phyloP scores from a whole-genome alignment of 1,139 yeast genomes.

The Pichia sp. region DNA sequence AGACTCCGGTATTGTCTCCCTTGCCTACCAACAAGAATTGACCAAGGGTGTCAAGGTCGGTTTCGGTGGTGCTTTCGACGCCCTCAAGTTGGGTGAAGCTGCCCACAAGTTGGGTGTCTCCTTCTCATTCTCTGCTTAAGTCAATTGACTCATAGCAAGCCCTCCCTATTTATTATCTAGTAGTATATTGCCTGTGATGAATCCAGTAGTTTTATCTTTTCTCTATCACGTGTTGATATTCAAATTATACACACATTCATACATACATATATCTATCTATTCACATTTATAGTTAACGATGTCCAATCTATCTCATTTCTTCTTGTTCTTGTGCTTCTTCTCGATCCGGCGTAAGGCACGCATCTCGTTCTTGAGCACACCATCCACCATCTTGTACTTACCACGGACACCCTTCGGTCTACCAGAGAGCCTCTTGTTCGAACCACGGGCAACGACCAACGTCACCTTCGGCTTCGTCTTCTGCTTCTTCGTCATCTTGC shows the following conservation, averaged over 20 bases:
- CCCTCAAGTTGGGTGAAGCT: slow-evolving; percentile 92
- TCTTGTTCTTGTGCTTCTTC: slow-evolving; percentile 54
- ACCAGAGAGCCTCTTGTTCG: slow-evolving; percentile 81
- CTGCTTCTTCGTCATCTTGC: slow-evolving; percentile 69
- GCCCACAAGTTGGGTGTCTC: slow-evolving; percentile 98
- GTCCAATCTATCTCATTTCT: slow-evolving; percentile 2
- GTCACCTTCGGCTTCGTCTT: slow-evolving; percentile 78
- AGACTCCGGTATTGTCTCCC: slow-evolving; percentile 92
- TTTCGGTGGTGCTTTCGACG: slow-evolving; percentile 95
- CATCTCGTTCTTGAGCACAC: slow-evolving; percentile 94
- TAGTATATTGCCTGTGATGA: not conserved
- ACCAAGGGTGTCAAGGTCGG: slow-evolving; percentile 98
- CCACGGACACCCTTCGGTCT: slow-evolving; percentile 97
- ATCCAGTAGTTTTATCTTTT: not conserved
- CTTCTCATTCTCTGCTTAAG: slow-evolving; percentile 54
- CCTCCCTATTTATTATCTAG: not conserved
- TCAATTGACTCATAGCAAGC: not conserved
- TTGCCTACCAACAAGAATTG: slow-evolving; percentile 90
- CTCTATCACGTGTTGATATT: too few species aligned
- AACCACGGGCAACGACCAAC: slow-evolving; percentile 84
- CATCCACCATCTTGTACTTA: slow-evolving; percentile 98
- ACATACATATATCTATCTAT: too few species aligned
- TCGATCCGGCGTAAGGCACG: slow-evolving; percentile 88
- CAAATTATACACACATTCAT: too few species aligned
- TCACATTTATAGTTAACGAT: not conserved